These are phyloP conservation scores for Jaltomata sinuosa DNA, from an alignment of 257 asterid species.

Conservation along the genomic window DNA sequence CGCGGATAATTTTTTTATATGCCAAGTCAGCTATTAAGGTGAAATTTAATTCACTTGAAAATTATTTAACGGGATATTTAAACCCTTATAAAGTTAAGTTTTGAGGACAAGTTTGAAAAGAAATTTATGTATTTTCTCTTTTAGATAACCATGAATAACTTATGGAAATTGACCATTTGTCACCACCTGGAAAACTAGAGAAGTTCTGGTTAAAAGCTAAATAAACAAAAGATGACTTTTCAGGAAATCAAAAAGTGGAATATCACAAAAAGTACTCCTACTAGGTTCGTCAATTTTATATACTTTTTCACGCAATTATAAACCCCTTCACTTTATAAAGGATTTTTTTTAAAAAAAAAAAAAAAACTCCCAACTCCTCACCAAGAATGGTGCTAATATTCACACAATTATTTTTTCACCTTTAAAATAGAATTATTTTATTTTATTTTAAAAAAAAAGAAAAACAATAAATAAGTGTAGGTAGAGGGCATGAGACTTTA, in stretches of 20 bases:
- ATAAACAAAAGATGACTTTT: background rate
- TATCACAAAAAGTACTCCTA: background rate
- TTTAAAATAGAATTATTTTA: background rate
- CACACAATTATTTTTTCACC: background rate
- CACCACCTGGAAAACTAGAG: background rate
- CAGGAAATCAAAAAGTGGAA: background rate
- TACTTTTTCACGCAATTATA: background rate
- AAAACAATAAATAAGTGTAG: background rate
- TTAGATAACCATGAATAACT: background rate
- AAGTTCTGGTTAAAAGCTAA: background rate
- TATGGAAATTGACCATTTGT: background rate
- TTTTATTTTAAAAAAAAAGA: background rate
- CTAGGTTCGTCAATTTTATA: background rate
- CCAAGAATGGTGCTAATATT: background rate
- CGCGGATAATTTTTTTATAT: too few relatives aligned
- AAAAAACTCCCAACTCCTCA: background rate
- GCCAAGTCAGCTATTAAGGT: too few relatives aligned
- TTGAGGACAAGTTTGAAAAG: too few relatives aligned
- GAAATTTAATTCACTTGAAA: too few relatives aligned
- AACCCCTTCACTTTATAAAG: background rate
- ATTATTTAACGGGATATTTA: too few relatives aligned
- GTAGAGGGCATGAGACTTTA: background rate
- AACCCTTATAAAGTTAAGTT: too few relatives aligned
- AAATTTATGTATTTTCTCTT: too few relatives aligned
- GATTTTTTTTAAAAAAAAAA: background rate